Evolutionary conservation across 169 alveolate genomes (phyloP).

Genomic region (Plasmodium knowlesi): DNA sequence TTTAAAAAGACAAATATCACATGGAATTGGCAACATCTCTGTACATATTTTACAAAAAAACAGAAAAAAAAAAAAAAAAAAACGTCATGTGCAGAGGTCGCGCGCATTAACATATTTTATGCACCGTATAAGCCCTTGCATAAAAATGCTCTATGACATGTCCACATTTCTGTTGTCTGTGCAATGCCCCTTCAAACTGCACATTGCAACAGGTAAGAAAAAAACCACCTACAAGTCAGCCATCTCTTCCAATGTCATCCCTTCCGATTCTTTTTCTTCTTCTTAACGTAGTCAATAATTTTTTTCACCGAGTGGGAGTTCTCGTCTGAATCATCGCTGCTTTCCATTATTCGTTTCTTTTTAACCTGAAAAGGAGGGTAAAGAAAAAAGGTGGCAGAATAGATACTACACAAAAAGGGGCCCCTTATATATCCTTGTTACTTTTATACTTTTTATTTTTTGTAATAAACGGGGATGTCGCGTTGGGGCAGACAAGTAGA

Average conservation of each 20-base stretch:
- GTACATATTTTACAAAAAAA: background rate
- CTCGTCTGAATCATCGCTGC: slow-evolving; percentile 65
- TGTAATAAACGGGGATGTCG: background rate
- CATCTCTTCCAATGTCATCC: background rate
- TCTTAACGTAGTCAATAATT: slow-evolving; percentile 34
- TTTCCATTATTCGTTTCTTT: slow-evolving; percentile 37
- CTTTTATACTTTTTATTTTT: background rate
- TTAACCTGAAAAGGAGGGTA: slow-evolving; percentile 25
- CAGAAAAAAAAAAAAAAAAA: background rate
- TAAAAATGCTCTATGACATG: background rate
- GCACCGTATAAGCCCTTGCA: background rate
- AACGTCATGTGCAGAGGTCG: background rate
- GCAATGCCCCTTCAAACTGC: background rate
- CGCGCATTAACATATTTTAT: background rate
- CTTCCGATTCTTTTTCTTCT: slow-evolving; percentile 16
- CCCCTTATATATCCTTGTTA: background rate
- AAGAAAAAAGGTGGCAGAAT: background rate
- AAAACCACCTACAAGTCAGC: background rate
- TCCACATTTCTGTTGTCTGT: background rate
- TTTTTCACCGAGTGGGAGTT: slow-evolving; percentile 13
- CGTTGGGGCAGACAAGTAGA: background rate
- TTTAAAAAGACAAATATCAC: background rate
- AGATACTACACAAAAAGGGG: background rate
- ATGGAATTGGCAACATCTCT: background rate
- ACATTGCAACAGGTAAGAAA: background rate